A percentile compares a stretch with the other conserved stretches of the same genome.
phyloP scores from a whole-genome alignment of 805 yeast species.

The Saturnispora bothae region DNA sequence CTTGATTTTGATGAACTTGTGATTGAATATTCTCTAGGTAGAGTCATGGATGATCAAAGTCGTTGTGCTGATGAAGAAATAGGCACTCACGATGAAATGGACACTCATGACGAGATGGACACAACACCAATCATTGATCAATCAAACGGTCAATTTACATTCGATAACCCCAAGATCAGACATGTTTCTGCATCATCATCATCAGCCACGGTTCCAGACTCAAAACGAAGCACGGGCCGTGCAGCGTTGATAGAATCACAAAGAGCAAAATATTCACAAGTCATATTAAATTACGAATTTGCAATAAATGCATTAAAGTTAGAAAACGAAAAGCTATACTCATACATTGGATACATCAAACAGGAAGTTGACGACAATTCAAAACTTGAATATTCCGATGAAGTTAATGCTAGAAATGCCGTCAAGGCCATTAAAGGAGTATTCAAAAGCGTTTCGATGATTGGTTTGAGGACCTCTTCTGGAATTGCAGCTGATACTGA shows the following conservation, averaged over 20 bases:
- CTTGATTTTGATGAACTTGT: constrained; percentile 22
- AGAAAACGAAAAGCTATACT: constrained; percentile 45
- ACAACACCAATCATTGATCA: constrained; percentile 6
- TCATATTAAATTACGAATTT: constrained; percentile 40
- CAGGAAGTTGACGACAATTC: constrained; percentile 28
- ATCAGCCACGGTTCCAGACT: neutral
- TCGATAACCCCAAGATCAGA: constrained; percentile 9
- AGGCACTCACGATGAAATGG: neutral
- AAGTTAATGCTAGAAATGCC: constrained; percentile 39
- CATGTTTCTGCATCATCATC: constrained; percentile 3
- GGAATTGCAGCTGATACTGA: no score
- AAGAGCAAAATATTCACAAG: constrained; percentile 29
- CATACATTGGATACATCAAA: constrained; percentile 44
- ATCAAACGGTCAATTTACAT: neutral
- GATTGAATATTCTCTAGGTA: constrained; percentile 15
- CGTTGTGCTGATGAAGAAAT: no score
- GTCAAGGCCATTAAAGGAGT: constrained; percentile 31
- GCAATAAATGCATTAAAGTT: constrained; percentile 43
- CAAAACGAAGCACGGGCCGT: no score
- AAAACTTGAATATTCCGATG: constrained; percentile 39
- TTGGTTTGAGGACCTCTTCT: constrained; percentile 15
- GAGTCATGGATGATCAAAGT: constrained; percentile 1
- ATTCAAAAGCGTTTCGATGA: constrained; percentile 26
- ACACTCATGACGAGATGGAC: neutral
- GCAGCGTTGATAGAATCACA: constrained; percentile 19